phyloP scores from a whole-genome alignment of 2,329 filamentous ascomycete genomes.

The Cordyceps cicadae region DNA sequence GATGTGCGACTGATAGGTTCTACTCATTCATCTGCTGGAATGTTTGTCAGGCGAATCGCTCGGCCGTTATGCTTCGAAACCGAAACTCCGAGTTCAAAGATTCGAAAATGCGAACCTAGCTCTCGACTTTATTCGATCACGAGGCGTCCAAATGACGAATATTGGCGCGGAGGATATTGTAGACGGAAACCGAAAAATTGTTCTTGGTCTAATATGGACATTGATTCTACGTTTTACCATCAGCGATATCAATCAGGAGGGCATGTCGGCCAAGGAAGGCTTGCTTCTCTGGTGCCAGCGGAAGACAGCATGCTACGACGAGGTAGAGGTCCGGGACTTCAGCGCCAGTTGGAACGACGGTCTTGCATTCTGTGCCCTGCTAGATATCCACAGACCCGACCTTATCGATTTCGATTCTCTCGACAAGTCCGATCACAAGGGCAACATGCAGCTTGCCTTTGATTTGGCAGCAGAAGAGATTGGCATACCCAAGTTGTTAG shows the following conservation, averaged over 20 bases:
- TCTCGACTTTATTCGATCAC: constrained; percentile 82
- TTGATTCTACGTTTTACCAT: constrained; percentile 97
- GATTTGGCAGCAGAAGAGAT: constrained; percentile 95
- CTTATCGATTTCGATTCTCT: constrained; percentile 93
- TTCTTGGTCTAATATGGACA: constrained; percentile 95
- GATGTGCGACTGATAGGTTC: constrained; percentile 49
- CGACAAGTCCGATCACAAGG: constrained; percentile 87
- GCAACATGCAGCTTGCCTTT: constrained; percentile 97
- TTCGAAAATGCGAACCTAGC: constrained; percentile 98
- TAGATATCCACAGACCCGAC: constrained; percentile 95
- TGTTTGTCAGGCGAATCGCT: constrained; percentile 91
- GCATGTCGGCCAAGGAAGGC: constrained; percentile 94
- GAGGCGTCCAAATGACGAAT: constrained; percentile 95
- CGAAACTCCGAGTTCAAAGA: constrained; percentile 88
- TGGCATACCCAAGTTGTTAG: constrained; percentile 87
- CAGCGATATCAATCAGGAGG: constrained; percentile 96
- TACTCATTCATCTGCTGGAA: constrained; percentile 94
- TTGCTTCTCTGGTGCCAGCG: constrained; percentile 93
- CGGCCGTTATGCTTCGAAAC: constrained; percentile 91
- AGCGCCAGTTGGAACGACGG: constrained; percentile 96
- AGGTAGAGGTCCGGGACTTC: constrained; percentile 92
- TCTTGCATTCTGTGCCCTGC: constrained; percentile 86
- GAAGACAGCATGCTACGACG: constrained; percentile 97
- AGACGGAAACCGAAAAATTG: constrained; percentile 95
- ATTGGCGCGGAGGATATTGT: constrained; percentile 98